Evolutionary conservation across 129 eudicot genomes (phyloP).

Genomic region (Tagetes patula): DNA sequence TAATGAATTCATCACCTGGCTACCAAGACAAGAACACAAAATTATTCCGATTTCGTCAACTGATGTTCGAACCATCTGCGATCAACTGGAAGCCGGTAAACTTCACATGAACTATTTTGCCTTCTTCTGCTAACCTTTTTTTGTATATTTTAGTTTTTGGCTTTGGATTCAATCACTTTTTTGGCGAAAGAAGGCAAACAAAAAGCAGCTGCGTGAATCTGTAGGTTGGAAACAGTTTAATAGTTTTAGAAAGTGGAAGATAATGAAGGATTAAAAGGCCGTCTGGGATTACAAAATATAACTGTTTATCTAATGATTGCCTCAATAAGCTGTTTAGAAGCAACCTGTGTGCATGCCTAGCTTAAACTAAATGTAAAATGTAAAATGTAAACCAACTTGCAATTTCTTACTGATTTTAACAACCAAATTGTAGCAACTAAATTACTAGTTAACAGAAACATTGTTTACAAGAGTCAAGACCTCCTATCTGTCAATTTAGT

Average conservation of each 20-base stretch:
- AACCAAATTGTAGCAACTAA: neutral
- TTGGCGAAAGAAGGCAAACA: constrained; percentile 93
- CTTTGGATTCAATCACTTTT: constrained; percentile 75
- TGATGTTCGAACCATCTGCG: constrained; percentile 29
- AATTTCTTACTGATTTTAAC: neutral
- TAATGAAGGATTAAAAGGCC: neutral
- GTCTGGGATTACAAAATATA: neutral
- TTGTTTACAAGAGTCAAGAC: neutral
- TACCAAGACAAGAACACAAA: constrained; percentile 17
- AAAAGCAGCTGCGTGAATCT: constrained; percentile 95
- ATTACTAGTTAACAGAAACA: too few relatives aligned
- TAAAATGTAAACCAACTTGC: neutral
- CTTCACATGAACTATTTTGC: constrained; percentile 34
- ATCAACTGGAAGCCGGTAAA: constrained; percentile 24
- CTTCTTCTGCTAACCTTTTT: constrained; percentile 18
- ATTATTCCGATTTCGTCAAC: constrained; percentile 30
- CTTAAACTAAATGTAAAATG: too few relatives aligned
- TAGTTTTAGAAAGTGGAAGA: neutral
- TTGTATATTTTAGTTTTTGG: constrained; percentile 29
- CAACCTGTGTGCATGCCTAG: neutral
- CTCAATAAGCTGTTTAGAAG: neutral
- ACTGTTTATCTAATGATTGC: neutral
- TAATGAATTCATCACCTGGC: constrained; percentile 4
- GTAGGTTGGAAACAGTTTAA: constrained; percentile 19
- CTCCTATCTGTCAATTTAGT: neutral